phyloP scores from a whole-genome alignment of 768 basidiomycete species.

The Lactarius quietus region DNA sequence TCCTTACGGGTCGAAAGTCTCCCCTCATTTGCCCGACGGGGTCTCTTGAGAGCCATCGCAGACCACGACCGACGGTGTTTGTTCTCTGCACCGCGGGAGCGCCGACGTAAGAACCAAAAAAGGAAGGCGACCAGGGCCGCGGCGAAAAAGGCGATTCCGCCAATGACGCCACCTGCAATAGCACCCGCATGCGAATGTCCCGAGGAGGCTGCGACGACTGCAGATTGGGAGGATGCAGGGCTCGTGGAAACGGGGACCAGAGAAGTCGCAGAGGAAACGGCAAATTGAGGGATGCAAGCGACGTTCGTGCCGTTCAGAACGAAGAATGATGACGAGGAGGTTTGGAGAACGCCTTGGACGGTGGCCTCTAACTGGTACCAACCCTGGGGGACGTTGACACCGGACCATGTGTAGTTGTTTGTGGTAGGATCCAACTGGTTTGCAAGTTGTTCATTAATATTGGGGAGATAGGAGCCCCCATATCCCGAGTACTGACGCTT shows the following conservation, averaged over 20 bases:
- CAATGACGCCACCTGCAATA: slow-evolving; percentile 53
- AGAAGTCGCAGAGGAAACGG: slow-evolving; percentile 29
- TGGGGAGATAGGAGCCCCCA: slow-evolving; percentile 17
- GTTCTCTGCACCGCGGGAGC: neutral
- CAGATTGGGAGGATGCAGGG: slow-evolving; percentile 9
- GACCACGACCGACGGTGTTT: slow-evolving; percentile 4
- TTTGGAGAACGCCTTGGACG: slow-evolving; percentile 7
- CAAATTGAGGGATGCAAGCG: slow-evolving; percentile 33
- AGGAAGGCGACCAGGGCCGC: slow-evolving; percentile 33
- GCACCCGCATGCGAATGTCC: slow-evolving; percentile 36
- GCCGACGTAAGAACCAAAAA: slow-evolving; percentile 18
- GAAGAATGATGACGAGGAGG: slow-evolving; percentile 35
- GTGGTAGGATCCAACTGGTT: slow-evolving; percentile 32
- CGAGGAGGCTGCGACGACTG: neutral
- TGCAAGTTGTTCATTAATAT: slow-evolving; percentile 31
- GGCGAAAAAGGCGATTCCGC: slow-evolving; percentile 40
- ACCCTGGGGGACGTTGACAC: slow-evolving; percentile 47
- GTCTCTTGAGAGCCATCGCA: neutral
- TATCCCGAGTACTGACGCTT: slow-evolving; percentile 15
- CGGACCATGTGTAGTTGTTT: slow-evolving; percentile 39
- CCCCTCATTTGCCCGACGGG: neutral
- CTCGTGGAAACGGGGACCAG: slow-evolving; percentile 15
- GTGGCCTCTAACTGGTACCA: slow-evolving; percentile 41
- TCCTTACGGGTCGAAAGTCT: slow-evolving; percentile 4
- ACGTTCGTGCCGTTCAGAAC: slow-evolving; percentile 38